Evolutionary conservation across 768 basidiomycete genomes (phyloP).

Genomic region (Mycena vitilis): DNA sequence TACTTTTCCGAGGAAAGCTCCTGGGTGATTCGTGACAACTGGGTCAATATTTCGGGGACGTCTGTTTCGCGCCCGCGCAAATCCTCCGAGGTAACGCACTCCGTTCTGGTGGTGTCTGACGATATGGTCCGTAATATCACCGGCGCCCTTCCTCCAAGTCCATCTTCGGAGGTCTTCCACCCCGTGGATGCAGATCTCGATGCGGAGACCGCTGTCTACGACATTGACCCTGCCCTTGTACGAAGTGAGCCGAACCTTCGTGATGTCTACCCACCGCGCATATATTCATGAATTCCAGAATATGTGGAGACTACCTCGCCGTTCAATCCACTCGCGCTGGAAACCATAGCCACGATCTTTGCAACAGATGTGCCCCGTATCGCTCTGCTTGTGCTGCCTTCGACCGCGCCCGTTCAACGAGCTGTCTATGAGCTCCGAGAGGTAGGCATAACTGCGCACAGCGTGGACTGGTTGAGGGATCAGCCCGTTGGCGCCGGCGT

Average conservation of each 20-base stretch:
- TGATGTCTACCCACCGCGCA: conserved; percentile 2
- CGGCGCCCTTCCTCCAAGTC: conserved; percentile 51
- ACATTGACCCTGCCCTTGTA: conserved; percentile 36
- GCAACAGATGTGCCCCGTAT: conserved; percentile 78
- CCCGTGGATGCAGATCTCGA: conserved; percentile 31
- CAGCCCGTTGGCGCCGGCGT: conserved; percentile 49
- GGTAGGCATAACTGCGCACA: conserved; percentile 75
- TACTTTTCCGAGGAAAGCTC: conserved; percentile 67
- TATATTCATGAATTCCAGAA: conserved; percentile 48
- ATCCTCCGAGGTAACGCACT: conserved; percentile 50
- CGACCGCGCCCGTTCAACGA: conserved; percentile 69
- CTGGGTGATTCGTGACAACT: conserved; percentile 63
- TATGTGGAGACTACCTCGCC: conserved; percentile 59
- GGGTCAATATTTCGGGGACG: conserved; percentile 52
- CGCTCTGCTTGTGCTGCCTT: conserved; percentile 76
- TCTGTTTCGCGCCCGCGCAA: neutral
- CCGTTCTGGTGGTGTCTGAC: conserved; percentile 70
- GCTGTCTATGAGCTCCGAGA: conserved; percentile 72
- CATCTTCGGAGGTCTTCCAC: conserved; percentile 34
- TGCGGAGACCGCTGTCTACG: conserved; percentile 17
- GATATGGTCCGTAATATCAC: conserved; percentile 67
- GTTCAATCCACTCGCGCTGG: conserved; percentile 67
- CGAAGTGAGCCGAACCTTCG: conserved; percentile 38
- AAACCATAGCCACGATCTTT: conserved; percentile 75
- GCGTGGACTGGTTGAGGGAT: conserved; percentile 63